These are phyloP conservation scores for Lophiostoma macrostomum DNA, from an alignment of 495 filamentous ascomycete genomes.

Conservation along the genomic window DNA sequence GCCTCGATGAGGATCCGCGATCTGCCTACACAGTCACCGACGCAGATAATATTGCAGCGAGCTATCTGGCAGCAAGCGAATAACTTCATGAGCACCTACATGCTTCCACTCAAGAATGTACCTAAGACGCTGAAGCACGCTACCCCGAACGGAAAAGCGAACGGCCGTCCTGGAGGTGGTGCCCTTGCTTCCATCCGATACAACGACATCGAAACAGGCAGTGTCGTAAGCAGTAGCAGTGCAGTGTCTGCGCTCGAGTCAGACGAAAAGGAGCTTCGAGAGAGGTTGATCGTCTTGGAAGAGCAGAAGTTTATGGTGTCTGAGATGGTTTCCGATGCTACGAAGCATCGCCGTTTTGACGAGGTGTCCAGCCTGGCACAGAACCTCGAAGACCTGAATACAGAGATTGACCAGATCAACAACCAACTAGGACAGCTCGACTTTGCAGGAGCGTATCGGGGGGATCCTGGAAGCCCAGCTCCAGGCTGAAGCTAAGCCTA, in stretches of 20 bases:
- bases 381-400: conserved; percentile 80
- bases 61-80: conserved; percentile 79
- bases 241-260: conserved; percentile 68
- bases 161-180: conserved; percentile 44
- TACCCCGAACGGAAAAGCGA: conserved; percentile 46
- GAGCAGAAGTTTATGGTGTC: conserved; percentile 91
- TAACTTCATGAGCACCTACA: conserved; percentile 84
- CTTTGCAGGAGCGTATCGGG: conserved; percentile 42
- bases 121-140: conserved; percentile 77
- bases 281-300: conserved; percentile 84
- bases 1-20: conserved; percentile 81
- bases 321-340: conserved; percentile 82
- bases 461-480: conserved; percentile 12
- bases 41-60: conserved; percentile 75
- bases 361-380: conserved; percentile 75
- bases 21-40: conserved; percentile 65
- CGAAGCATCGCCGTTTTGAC: conserved; percentile 78
- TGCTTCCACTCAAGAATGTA: conserved; percentile 84
- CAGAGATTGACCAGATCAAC: conserved; percentile 71
- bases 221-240: conserved; percentile 35
- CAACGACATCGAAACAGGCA: conserved; percentile 55
- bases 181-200: conserved; percentile 60
- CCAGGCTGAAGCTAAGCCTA: conserved; percentile 11
- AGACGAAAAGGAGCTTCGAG: conserved; percentile 82
- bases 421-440: conserved; percentile 56